Evolutionary conservation across 192 early-diverging fungal species (phyloP), one percentile per base, ranked within the genome.

Genomic region (Dissophora globulifera): DNA sequence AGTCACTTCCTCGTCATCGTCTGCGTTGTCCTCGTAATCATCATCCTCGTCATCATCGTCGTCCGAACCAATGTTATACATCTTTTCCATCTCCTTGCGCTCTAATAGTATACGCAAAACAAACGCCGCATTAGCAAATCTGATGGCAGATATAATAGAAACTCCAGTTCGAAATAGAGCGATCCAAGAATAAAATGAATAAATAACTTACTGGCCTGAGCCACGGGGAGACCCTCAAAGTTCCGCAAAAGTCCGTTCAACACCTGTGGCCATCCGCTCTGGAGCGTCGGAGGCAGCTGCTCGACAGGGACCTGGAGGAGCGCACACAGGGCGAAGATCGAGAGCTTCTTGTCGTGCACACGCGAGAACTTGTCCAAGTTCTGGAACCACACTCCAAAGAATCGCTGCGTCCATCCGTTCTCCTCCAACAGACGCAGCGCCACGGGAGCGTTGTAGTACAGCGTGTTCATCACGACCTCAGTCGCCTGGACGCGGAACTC

Each of bases 341-440:
- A 86, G n/a, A 98, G 87, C 83, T 95, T 95, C 86, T 96, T 96
- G 80, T 98, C 96, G 80, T 95, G 92, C 16, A 98, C 96, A 52
- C 96, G 90, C 50, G 83, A 69, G 66, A 98, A 94, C 58, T 89
- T 89, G 62, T 84, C 80, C 22, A 94, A 61, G 48, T 85, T 84
- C 45, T 84, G 74, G 78, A 94, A 89, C 89, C 95, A 93, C 26
- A 85, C 78, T n/a, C 83, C 86, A 60, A 96, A 93, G 79, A 96
- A 90, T 7, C 85, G 85, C 55, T 88, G 83, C 16, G 94, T 95
- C 82, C 87, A 89, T 50, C 84, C 67, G 60, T 88, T 82, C 67
- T 92, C 88, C 70, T 96, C 95, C 58, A 98, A 83, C 2, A 96
- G 72, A 25, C 68, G 81, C 25, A 98, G 78, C 2, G 95, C 87